A percentile compares a stretch with the other conserved stretches of the same genome.
These are phyloP conservation scores for Coemansia aciculifera DNA, from an alignment of 192 early-diverging fungal species.

Conservation along the genomic window DNA sequence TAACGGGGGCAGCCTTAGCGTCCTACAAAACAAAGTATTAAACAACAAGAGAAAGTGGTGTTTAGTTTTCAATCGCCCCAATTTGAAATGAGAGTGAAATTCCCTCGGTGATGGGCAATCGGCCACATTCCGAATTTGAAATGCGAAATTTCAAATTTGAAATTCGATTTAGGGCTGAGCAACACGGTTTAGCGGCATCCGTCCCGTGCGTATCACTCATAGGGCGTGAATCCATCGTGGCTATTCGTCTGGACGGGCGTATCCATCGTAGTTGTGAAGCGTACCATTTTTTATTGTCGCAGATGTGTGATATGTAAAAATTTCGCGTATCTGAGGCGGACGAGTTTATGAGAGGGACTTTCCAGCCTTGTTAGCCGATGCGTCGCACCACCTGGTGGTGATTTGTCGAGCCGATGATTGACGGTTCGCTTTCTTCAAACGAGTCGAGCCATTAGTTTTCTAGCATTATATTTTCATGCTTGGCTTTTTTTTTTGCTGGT, in stretches of 20 bases:
- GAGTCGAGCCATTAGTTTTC: background rate
- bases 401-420: background rate
- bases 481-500: background rate
- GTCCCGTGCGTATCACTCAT: background rate
- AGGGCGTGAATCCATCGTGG: background rate
- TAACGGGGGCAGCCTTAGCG: slow-evolving; percentile 58
- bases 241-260: background rate
- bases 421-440: background rate
- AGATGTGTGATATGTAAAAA: slow-evolving; percentile 12
- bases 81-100: background rate
- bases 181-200: background rate
- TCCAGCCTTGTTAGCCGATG: background rate
- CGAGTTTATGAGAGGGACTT: slow-evolving; percentile 3
- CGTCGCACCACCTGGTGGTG: background rate
- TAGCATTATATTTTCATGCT: background rate
- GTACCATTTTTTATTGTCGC: slow-evolving; percentile 19
- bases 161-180: background rate
- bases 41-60: background rate
- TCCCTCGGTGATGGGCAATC: background rate
- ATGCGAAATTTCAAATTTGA: background rate
- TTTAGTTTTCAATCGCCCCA: background rate
- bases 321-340: slow-evolving; percentile 8
- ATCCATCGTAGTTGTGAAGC: slow-evolving; percentile 9
- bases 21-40: slow-evolving; percentile 22
- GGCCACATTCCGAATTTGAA: slow-evolving; percentile 1